phyloP scores from a whole-genome alignment of 768 basidiomycete genomes.

The Pholiota microspora region DNA sequence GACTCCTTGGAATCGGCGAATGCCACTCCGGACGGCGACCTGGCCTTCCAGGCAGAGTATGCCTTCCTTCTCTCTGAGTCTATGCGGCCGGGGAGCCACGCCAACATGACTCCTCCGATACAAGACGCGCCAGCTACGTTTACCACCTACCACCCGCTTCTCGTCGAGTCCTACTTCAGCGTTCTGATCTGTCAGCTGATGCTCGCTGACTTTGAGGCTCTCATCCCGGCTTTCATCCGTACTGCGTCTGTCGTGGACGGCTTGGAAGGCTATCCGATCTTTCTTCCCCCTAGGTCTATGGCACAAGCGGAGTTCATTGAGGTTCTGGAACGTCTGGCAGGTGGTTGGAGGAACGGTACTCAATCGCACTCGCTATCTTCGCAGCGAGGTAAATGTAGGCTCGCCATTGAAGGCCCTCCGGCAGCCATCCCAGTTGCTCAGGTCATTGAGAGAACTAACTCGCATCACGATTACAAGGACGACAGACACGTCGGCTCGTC shows the following conservation, averaged over 20 bases:
- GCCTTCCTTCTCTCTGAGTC: slow-evolving; percentile 40
- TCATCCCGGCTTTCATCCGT: slow-evolving; percentile 64
- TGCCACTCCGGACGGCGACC: not conserved
- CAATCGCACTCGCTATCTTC: slow-evolving; percentile 51
- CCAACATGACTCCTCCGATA: slow-evolving; percentile 27
- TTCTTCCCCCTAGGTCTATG: slow-evolving; percentile 85
- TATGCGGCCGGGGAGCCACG: slow-evolving; percentile 56
- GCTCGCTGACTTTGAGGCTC: slow-evolving; percentile 67
- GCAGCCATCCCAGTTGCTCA: slow-evolving; percentile 26
- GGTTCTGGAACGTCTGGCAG: slow-evolving; percentile 75
- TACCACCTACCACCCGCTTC: slow-evolving; percentile 88
- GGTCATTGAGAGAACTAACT: slow-evolving; percentile 10
- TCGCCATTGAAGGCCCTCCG: slow-evolving; percentile 43
- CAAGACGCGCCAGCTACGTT: slow-evolving; percentile 59
- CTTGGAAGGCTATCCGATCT: slow-evolving; percentile 86
- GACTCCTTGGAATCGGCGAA: slow-evolving; percentile 41
- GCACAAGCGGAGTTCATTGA: slow-evolving; percentile 89
- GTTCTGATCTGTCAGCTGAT: slow-evolving; percentile 73
- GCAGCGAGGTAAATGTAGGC: slow-evolving; percentile 35
- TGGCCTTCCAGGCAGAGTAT: slow-evolving; percentile 9
- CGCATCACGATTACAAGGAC: slow-evolving; percentile 13
- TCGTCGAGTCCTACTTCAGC: slow-evolving; percentile 85
- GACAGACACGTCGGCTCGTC: slow-evolving; percentile 14
- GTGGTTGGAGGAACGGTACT: slow-evolving; percentile 69
- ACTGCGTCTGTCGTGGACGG: slow-evolving; percentile 73